Evolutionary conservation across 345 rosid genomes (phyloP).

Genomic region (Rhizophora mangle): DNA sequence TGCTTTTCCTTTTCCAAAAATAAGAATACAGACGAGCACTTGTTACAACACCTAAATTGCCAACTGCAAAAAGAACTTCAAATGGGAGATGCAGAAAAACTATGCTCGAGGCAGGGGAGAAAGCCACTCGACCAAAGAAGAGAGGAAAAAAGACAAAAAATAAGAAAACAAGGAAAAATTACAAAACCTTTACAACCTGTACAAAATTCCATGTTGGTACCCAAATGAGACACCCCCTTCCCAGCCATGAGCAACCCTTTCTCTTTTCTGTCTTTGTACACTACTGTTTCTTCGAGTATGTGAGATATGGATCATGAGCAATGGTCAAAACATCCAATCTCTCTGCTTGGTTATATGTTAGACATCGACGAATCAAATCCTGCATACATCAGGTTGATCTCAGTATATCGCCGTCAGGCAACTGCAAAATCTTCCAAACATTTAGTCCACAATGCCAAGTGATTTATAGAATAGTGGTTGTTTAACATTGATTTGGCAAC

Average conservation of each 20-base stretch:
- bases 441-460: too few relatives aligned
- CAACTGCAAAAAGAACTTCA: background rate
- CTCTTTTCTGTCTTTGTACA: constrained; percentile 28
- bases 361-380: constrained; percentile 90
- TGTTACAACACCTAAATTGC: background rate
- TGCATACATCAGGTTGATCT: constrained; percentile 23
- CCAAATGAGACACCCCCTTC: constrained; percentile 17
- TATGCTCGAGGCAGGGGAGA: background rate
- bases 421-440: too few relatives aligned
- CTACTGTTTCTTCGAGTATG: constrained; percentile 56
- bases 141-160: background rate
- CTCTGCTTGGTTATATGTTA: constrained; percentile 83
- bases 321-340: constrained; percentile 83
- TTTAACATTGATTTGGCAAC: too few relatives aligned
- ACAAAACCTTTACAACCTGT: constrained; percentile 41
- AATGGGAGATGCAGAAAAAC: background rate
- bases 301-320: constrained; percentile 85
- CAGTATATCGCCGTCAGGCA: too few relatives aligned
- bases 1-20: background rate
- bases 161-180: constrained; percentile 11
- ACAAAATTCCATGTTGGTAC: constrained; percentile 34
- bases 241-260: constrained; percentile 15
- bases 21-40: background rate
- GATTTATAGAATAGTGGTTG: too few relatives aligned
- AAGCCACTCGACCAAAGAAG: background rate